Base-by-base conservation (phyloP, 805 yeast genomes). In the Candida montana region DNA sequence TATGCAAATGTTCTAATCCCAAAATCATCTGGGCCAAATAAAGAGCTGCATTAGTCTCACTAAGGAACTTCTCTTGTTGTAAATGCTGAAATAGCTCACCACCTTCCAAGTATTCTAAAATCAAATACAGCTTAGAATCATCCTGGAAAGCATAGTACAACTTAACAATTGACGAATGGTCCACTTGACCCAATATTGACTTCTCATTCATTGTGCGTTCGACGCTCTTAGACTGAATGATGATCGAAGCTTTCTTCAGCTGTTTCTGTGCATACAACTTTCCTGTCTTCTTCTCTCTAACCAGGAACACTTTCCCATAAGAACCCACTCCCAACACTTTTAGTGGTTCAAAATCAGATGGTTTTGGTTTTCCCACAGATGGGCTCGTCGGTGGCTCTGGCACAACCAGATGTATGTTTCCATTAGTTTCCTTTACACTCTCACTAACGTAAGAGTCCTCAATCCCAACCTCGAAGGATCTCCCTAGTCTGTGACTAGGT, bases 31-130 rank as follows among this genome's bases (percentile, higher is more conserved):
- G 98, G 1, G 98, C 97, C 59, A 93, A 85, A 62, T 93, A 93
- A 58, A 91, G 83, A 63, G 88, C 88, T 36, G 98, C 96, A 39
- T 97, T 72, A 36, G 81, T 85, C 68, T 93, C 99, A 40, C 83
- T 65, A 56, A 93, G 85, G 48, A 96, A 77, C 39, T 96, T 96
- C 61, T 91, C 98, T 57, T 87, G 84, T 67, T 93, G 97, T 60
- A 93, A 71, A 65, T 93, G 96, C 87, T 95, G 88, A 59, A 88
- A 88, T 29, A 88, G 61, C 58, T 88, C 96, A 19, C 96, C 96
- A 7, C 96, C 96, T 39, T 86, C 90, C 15, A 90, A 78, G 57
- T 83, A 88, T 58, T 88, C 95, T 35, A 88, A 61, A 24, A 86
- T 69, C 34, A 88, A 57, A 55, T 88, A 89, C 28, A 89, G 74